Conservation (phyloP, 345 rosid species). For the Camelina sativa region DNA sequence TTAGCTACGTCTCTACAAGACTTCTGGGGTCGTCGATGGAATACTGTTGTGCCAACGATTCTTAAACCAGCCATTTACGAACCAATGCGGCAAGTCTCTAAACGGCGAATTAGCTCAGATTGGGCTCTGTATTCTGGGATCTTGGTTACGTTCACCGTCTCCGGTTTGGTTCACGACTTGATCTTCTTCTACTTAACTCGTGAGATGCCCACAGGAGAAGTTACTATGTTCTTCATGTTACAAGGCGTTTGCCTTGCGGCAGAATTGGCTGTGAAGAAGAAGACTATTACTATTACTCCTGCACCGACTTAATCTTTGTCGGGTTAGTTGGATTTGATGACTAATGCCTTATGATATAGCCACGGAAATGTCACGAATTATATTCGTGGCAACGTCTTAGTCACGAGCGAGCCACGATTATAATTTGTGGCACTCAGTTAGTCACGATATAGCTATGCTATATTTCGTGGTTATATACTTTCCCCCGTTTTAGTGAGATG, state of each 20-base stretch:
- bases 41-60: background rate
- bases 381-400: too few species aligned
- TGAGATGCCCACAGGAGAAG: constrained; percentile 26
- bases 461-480: too few species aligned
- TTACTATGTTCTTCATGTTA: constrained; percentile 42
- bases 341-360: too few species aligned
- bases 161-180: constrained; percentile 45
- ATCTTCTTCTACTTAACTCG: constrained; percentile 39
- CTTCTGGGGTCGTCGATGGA: background rate
- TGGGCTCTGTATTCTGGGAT: constrained; percentile 26
- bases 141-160: constrained; percentile 39
- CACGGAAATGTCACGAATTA: too few species aligned
- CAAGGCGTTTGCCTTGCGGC: constrained; percentile 44
- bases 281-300: too few species aligned
- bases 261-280: constrained; percentile 43
- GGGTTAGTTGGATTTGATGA: too few species aligned
- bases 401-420: too few species aligned
- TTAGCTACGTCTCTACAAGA: background rate
- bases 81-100: background rate
- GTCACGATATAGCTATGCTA: too few species aligned
- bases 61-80: background rate
- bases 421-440: too few species aligned
- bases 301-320: too few species aligned
- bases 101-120: background rate
- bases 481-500: too few species aligned